Evolutionary conservation across 2,329 filamentous ascomycete genomes (phyloP), one percentile per base, ranked within the genome.

Genomic region (Sporothrix pseudoabietina): DNA sequence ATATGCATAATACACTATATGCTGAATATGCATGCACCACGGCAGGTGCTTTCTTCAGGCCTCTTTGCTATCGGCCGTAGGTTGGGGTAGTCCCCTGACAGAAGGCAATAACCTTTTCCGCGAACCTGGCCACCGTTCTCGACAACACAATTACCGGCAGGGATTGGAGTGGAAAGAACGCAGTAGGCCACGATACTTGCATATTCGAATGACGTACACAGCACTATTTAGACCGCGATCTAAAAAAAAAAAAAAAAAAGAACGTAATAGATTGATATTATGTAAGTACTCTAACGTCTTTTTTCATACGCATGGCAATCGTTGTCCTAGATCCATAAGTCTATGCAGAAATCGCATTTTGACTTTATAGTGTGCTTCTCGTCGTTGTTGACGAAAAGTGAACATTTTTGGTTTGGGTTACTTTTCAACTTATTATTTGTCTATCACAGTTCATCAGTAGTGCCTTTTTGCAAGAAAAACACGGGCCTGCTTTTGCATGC

Each of bases 61-160:
- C 57, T 61, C 14, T n/a, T 39, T 61, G 41, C 22, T 26, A 12
- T n/a, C 39, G 39, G 61, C 39, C 12, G 39, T 65, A 30, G 19
- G 39, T 65, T 30, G 61, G 61, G n/a, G 61, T 16, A 22, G 9
- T 16, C 61, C 61, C 61, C 57, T 12, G 30, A 19, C 19, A 22
- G 7, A 1, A 7, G 63, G 30, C 22, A n/a, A 52, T 68, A 52
- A 26, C 26, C 22, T 52, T 35, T 65, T 35, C 41, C 63, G 44
- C 52, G 63, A 32, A 68, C 63, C 41, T 52, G 63, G 63, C 63
- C 63, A 68, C 26, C 10, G 63, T 68, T 22, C 32, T 68, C 41
- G n/a, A 47, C 5, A 9, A 47, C 39, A 30, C 7, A 65, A 47
- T 44, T 65, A 65, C 61, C 61, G 61, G 39, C 61, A 44, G 61